Percentiles rank a stretch among this genome's conserved stretches.
phyloP scores from a whole-genome alignment of 2,329 filamentous ascomycete genomes.

The Penicillium sp. region DNA sequence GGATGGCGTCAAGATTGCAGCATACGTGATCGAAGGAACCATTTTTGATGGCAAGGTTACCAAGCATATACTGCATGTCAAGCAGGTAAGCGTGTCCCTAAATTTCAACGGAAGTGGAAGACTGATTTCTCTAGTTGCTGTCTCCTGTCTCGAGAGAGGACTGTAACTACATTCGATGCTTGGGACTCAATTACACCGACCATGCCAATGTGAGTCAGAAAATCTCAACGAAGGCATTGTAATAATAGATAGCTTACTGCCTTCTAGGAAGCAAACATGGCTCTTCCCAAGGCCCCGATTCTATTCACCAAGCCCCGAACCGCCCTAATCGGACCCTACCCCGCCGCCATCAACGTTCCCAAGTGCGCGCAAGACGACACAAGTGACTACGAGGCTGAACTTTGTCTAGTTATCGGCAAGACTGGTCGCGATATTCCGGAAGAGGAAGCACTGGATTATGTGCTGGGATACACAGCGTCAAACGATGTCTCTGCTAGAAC shows the following conservation, averaged over 20 bases:
- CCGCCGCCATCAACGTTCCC: constrained; percentile 31
- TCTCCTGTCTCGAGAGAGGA: constrained; percentile 27
- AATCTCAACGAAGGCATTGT: neutral
- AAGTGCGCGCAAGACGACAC: constrained; percentile 34
- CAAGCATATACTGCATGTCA: constrained; percentile 25
- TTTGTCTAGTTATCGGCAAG: constrained; percentile 30
- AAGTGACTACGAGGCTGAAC: constrained; percentile 35
- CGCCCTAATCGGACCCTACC: constrained; percentile 29
- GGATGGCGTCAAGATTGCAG: constrained; percentile 24
- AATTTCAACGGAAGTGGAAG: neutral
- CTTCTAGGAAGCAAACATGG: constrained; percentile 26
- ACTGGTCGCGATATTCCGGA: constrained; percentile 23
- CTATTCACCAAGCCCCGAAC: constrained; percentile 35
- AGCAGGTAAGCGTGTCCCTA: constrained; percentile 10
- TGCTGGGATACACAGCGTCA: constrained; percentile 37
- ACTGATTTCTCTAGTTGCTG: constrained; percentile 24
- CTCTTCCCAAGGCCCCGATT: constrained; percentile 30
- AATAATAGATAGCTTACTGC: neutral
- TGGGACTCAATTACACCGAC: constrained; percentile 35
- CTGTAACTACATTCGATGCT: constrained; percentile 33
- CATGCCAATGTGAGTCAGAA: constrained; percentile 28
- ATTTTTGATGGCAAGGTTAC: constrained; percentile 33
- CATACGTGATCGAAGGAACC: constrained; percentile 28
- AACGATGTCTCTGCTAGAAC: constrained; percentile 37
- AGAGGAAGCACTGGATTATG: constrained; percentile 26